Conservation (phyloP, 805 yeast species). For the Kuraishia capsulata region DNA sequence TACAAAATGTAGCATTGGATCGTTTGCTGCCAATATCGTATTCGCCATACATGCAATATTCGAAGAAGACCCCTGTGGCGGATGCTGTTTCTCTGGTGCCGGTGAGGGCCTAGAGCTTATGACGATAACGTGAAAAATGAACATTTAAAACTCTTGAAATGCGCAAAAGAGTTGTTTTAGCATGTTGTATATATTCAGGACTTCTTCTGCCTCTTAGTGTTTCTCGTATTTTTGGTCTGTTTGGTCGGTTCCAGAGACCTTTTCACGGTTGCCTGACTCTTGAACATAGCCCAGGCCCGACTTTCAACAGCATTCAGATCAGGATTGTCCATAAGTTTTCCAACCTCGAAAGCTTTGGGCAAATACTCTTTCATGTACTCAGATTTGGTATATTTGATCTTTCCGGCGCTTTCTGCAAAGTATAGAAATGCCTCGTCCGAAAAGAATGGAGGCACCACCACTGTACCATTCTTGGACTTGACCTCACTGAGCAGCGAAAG, state of each 20-base stretch:
- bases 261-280: constrained; percentile 1
- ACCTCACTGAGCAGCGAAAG: constrained; percentile 22
- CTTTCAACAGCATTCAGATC: constrained; percentile 6
- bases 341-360: constrained; percentile 6
- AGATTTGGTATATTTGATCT: constrained; percentile 30
- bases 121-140: not conserved
- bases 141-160: no score
- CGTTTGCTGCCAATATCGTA: constrained; percentile 48
- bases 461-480: constrained; percentile 11
- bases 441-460: constrained; percentile 32
- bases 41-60: constrained; percentile 29
- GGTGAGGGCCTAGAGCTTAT: no score
- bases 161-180: no score
- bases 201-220: not conserved
- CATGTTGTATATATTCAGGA: no score
- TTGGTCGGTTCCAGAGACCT: not conserved
- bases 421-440: constrained; percentile 37
- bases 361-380: constrained; percentile 31
- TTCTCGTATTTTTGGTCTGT: not conserved
- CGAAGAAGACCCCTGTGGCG: constrained; percentile 1
- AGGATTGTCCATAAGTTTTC: not conserved
- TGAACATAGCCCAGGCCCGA: constrained; percentile 7
- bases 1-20: constrained; percentile 70
- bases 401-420: constrained; percentile 18
- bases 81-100: not conserved